A percentile compares a stretch with the other conserved stretches of the same genome.
Conservation (phyloP, 805 yeast species). For the Saturnispora ahearnii region DNA sequence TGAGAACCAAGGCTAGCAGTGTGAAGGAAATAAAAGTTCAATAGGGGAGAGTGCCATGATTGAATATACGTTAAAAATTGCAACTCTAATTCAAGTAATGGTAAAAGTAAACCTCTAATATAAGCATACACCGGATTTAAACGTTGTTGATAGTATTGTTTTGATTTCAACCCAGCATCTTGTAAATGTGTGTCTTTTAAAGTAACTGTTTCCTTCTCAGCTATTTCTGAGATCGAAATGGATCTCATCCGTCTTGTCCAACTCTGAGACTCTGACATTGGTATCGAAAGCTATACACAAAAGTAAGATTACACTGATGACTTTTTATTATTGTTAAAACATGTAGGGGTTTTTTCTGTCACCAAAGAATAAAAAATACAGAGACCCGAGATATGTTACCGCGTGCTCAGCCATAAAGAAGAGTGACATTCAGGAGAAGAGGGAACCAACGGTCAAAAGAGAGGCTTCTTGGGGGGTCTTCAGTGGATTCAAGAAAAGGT, state of each 20-base stretch:
- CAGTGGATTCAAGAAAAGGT: too few relatives aligned
- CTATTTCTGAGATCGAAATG: slow-evolving; percentile 1
- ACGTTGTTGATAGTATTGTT: slow-evolving; percentile 51
- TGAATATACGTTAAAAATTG: slow-evolving; percentile 52
- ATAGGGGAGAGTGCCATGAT: slow-evolving; percentile 34
- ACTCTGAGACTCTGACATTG: neutral
- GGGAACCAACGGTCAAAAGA: too few relatives aligned
- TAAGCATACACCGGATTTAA: slow-evolving; percentile 48
- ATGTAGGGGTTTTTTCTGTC: too few relatives aligned
- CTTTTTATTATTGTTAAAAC: too few relatives aligned
- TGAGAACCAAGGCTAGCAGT: slow-evolving; percentile 89
- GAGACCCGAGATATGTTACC: too few relatives aligned
- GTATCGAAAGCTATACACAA: neutral
- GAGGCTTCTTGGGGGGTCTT: too few relatives aligned
- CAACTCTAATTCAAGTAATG: slow-evolving; percentile 58
- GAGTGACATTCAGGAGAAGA: too few relatives aligned
- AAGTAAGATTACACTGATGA: neutral
- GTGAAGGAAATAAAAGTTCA: slow-evolving; percentile 75
- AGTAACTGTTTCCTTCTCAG: slow-evolving; percentile 3
- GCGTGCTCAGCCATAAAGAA: too few relatives aligned
- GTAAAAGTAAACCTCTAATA: slow-evolving; percentile 45
- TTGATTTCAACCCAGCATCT: slow-evolving; percentile 72
- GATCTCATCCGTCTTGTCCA: slow-evolving; percentile 2
- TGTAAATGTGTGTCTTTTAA: slow-evolving; percentile 19
- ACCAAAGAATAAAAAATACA: too few relatives aligned